Base-by-base conservation (phyloP, 305 asterid genomes). In the Ilex paraguariensis region DNA sequence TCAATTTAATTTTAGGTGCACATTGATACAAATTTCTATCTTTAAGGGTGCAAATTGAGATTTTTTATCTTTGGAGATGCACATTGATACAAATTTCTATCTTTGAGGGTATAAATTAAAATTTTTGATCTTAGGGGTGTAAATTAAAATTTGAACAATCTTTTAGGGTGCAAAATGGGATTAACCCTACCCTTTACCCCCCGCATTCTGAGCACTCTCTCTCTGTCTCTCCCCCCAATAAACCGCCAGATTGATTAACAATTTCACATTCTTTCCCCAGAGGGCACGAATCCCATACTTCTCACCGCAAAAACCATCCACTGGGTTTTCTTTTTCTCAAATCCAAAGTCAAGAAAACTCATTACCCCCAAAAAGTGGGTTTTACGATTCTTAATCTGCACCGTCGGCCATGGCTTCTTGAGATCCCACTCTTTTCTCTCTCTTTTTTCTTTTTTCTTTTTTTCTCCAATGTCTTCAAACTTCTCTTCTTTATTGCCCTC, bases 201-300 rank as follows among this genome's bases (percentile, higher is more conserved):
- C n/a, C n/a, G n/a, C 28, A 21, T 36, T 36, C 42, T 36, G 42
- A 36, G 2, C 31, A 10, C 31, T 55, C 59, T 55, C 59, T 54
- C 31, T 55, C 36, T 55, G 36, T 54, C 59, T 54, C 59, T 54
- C 31, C 14, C 50, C 53, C 62, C 60, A 67, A 64, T 57, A 36
- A 36, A 8, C 7, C 42, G 9, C 0, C 42, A 36, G 8, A 8
- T 36, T 42, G 31, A 51, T 53, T 64, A 12, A 36, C 66, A 64
- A 59, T 17, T 49, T 51, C 39, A 36, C 60, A 36, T 64, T 56
- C 50, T 50, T 54, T 58, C 15, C 10, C 1, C 42, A 14, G 7
- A 2, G 73, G 74, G 77, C 12, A 65, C 57, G 65, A 74, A 79
- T 84, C 89, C 46, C 45, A 67, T 75, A 57, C 83, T 44, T 76